Evolutionary conservation across 2,329 filamentous ascomycete genomes (phyloP).

Genomic region (Lomentospora prolificans): DNA sequence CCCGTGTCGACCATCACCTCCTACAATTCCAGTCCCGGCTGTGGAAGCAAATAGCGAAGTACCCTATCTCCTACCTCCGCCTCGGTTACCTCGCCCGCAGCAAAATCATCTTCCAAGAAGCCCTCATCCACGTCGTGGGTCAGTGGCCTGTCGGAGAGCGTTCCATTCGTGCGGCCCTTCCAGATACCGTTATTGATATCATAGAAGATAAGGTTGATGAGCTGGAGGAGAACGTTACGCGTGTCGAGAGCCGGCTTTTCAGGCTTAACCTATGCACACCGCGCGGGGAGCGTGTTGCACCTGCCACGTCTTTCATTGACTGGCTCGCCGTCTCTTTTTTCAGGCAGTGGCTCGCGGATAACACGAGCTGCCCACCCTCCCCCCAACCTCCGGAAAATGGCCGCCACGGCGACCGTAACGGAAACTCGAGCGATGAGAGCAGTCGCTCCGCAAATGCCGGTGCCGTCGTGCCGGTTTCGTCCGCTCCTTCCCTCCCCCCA

Average conservation of each 20-base stretch:
- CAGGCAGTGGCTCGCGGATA: slow-evolving; percentile 86
- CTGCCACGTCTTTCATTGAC: slow-evolving; percentile 71
- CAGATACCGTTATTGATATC: slow-evolving; percentile 69
- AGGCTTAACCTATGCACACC: slow-evolving; percentile 69
- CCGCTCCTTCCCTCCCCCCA: slow-evolving; percentile 25
- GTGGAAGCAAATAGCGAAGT: slow-evolving; percentile 95
- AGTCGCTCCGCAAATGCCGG: slow-evolving; percentile 14
- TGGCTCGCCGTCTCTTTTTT: slow-evolving; percentile 85
- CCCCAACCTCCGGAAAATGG: slow-evolving; percentile 12
- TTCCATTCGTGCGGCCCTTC: slow-evolving; percentile 64
- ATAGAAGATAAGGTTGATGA: slow-evolving; percentile 95
- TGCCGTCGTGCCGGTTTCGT: slow-evolving; percentile 16
- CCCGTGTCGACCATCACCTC: slow-evolving; percentile 85
- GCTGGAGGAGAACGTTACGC: slow-evolving; percentile 69
- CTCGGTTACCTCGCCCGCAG: slow-evolving; percentile 78
- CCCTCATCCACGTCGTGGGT: slow-evolving; percentile 85
- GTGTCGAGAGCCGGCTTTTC: slow-evolving; percentile 74
- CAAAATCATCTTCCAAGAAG: slow-evolving; percentile 76
- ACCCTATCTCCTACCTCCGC: slow-evolving; percentile 84
- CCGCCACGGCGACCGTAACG: slow-evolving; percentile 10
- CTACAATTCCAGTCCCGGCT: slow-evolving; percentile 82
- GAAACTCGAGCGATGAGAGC: slow-evolving; percentile 18
- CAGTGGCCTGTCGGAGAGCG: slow-evolving; percentile 80
- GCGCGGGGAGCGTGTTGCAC: slow-evolving; percentile 72
- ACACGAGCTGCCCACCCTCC: slow-evolving; percentile 60